Evolutionary conservation across 139 green algal genomes (phyloP), one percentile per base, ranked within the genome.

Genomic region (Closterium sp.): DNA sequence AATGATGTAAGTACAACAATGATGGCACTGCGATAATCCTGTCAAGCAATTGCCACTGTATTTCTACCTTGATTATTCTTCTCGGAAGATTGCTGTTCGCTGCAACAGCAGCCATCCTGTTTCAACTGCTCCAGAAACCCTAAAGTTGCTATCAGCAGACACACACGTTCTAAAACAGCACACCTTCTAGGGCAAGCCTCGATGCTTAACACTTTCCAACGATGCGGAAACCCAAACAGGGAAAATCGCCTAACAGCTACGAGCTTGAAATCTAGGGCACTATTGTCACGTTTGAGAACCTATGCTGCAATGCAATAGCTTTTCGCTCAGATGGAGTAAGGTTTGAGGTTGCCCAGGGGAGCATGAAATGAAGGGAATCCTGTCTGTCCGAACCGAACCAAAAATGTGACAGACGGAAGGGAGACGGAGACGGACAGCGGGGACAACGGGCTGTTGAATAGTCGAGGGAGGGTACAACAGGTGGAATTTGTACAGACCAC

Each of bases 21-120:
- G 21, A 34, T 88, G 87, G 24, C 88, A 38, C 31, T 87, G 62
- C 6, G 11, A 85, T 27, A n/a, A 89, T 28, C 17, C 9, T 6
- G 62, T 31, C 13, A 10, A 30, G 45, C 19, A 13, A 84, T 24
- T 9, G 9, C n/a, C 62, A 24, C 62, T 79, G 4, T 24, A 27
- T 79, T 45, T 21, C n/a, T 31, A 93, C 90, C 90, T 93, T 93
- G n/a, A 93, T 93, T 90, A 93, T 93, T 70, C 90, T 70, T 27
- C 90, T 88, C 28, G 90, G 90, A 73, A 93, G 90, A 90, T 90
- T 93, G 24, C 31, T 91, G 31, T 93, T 93, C 32, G 90, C 90
- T 84, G 90, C 32, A 28, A 86, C 85, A 90, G 90, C 90, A 30
- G 85, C 85, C 85, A 87, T 87, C 85, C 85, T 87, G 85, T 21